Evolutionary conservation across 2,329 filamentous ascomycete genomes (phyloP).

Genomic region (Botrytis medusae): DNA sequence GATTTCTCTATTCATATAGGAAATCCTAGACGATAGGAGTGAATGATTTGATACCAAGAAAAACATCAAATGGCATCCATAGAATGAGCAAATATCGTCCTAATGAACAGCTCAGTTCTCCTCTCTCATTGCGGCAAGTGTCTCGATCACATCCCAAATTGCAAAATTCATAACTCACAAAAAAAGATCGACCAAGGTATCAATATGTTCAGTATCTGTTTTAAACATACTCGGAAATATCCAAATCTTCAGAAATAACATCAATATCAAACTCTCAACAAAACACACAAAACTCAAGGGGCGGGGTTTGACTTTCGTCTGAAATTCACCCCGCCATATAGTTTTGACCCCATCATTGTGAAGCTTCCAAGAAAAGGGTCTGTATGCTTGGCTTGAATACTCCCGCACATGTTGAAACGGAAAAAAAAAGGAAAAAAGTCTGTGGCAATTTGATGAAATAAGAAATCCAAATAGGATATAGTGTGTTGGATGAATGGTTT

Average conservation of each 20-base stretch:
- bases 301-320: background rate
- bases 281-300: background rate
- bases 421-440: background rate
- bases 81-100: background rate
- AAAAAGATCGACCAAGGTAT: background rate
- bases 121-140: background rate
- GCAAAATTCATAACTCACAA: background rate
- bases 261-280: background rate
- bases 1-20: background rate
- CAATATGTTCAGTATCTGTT: background rate
- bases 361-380: constrained; percentile 3
- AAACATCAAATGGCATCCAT: background rate
- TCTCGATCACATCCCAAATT: background rate
- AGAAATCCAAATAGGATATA: background rate
- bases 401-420: background rate
- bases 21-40: background rate
- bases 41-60: background rate
- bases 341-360: background rate
- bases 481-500: background rate
- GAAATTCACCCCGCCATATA: background rate
- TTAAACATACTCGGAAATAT: background rate
- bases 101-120: background rate
- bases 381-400: background rate
- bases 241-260: background rate
- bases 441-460: no score